These are phyloP conservation scores for Aspergillus diversus DNA, from an alignment of 495 filamentous ascomycete genomes.

Conservation along the genomic window DNA sequence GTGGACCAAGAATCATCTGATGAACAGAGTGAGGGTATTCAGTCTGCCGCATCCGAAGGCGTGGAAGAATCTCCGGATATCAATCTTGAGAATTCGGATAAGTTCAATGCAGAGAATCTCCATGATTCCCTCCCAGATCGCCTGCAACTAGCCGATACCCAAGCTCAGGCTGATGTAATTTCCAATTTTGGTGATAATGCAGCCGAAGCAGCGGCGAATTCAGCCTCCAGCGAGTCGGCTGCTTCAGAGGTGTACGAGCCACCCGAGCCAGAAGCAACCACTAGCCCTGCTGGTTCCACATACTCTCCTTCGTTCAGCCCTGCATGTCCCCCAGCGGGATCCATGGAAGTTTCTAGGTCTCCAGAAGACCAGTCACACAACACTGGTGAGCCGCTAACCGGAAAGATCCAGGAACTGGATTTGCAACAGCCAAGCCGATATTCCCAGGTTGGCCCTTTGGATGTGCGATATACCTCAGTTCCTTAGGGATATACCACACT, in stretches of 20 bases:
- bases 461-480: constrained; percentile 40
- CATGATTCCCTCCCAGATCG: constrained; percentile 16
- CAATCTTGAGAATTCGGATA: not conserved
- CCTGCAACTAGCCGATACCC: constrained; percentile 2
- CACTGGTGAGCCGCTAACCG: constrained; percentile 38
- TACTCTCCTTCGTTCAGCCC: constrained; percentile 48
- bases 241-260: constrained; percentile 62
- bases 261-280: constrained; percentile 50
- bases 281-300: constrained; percentile 34
- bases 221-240: constrained; percentile 35
- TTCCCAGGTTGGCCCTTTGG: constrained; percentile 37
- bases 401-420: constrained; percentile 33
- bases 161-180: constrained; percentile 11
- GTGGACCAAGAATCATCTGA: constrained; percentile 26
- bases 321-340: constrained; percentile 31
- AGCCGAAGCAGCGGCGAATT: constrained; percentile 17
- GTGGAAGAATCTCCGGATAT: not conserved
- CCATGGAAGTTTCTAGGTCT: constrained; percentile 20
- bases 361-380: constrained; percentile 26
- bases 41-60: not conserved
- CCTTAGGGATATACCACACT: constrained; percentile 12
- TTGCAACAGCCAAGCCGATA: constrained; percentile 22
- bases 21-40: constrained; percentile 5
- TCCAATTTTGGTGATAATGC: constrained; percentile 21
- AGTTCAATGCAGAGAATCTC: constrained; percentile 7